Conservation (phyloP, 257 asterid genomes). For the Ilex asprella region DNA sequence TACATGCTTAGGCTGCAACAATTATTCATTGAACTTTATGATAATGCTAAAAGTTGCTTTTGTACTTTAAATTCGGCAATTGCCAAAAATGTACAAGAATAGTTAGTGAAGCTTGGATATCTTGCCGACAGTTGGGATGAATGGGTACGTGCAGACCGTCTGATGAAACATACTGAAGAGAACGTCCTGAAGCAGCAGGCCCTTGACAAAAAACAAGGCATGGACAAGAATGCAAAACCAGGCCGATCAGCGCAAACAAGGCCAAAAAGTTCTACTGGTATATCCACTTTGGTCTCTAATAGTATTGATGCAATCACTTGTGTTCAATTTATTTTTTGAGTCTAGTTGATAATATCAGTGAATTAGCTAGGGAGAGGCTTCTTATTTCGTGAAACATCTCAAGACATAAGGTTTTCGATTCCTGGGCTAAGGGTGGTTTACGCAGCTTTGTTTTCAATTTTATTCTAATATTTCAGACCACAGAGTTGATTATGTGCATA, state of each 20-base stretch:
- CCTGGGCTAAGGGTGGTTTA: too few relatives aligned
- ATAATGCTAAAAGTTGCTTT: too few relatives aligned
- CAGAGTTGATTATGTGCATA: too few relatives aligned
- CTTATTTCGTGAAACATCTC: neutral
- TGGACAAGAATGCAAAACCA: slow-evolving; percentile 58
- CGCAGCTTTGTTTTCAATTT: too few relatives aligned
- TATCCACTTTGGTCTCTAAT: neutral
- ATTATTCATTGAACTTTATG: too few relatives aligned
- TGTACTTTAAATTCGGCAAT: too few relatives aligned
- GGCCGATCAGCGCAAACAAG: slow-evolving; percentile 72
- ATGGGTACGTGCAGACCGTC: slow-evolving; percentile 83
- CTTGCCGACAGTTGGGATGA: slow-evolving; percentile 88
- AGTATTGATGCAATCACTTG: neutral
- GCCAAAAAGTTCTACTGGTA: slow-evolving; percentile 77
- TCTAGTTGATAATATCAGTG: neutral
- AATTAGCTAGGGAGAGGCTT: neutral
- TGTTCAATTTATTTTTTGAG: neutral
- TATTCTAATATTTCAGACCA: too few relatives aligned
- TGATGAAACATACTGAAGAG: slow-evolving; percentile 78
- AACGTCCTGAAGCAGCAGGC: slow-evolving; percentile 67
- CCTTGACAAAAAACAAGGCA: slow-evolving; percentile 77
- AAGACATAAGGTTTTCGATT: too few relatives aligned
- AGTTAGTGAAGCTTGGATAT: slow-evolving; percentile 20
- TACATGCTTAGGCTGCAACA: too few relatives aligned
- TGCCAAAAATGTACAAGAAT: neutral